Conservation (phyloP, 306 rosid genomes). For the Cicer judaicum region DNA sequence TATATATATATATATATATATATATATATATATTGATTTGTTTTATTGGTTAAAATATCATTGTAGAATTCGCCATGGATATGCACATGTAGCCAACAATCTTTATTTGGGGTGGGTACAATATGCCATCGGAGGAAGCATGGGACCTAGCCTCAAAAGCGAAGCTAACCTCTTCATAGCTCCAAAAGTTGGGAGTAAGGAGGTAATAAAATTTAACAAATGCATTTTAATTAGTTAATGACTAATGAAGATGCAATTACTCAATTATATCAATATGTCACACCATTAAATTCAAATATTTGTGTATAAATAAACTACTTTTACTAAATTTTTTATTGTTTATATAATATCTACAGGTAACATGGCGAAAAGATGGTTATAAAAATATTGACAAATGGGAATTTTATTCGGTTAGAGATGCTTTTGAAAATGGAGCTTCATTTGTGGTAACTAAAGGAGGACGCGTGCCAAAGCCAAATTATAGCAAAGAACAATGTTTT, state of each 20-base stretch:
- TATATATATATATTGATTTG: background rate
- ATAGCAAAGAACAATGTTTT: slow-evolving; percentile 35
- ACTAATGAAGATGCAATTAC: background rate
- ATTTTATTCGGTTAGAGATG: slow-evolving; percentile 51
- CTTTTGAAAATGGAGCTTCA: slow-evolving; percentile 54
- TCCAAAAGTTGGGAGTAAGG: slow-evolving; percentile 46
- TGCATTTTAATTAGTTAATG: background rate
- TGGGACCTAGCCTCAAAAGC: slow-evolving; percentile 54
- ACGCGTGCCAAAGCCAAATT: slow-evolving; percentile 39
- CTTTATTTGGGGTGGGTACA: slow-evolving; percentile 50
- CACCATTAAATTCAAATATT: background rate
- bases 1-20: too few relatives aligned
- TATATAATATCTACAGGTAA: slow-evolving; percentile 32
- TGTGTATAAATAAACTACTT: background rate
- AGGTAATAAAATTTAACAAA: slow-evolving; percentile 36
- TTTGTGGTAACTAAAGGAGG: slow-evolving; percentile 36
- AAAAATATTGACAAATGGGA: slow-evolving; percentile 34
- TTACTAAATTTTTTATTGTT: background rate
- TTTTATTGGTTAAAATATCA: background rate
- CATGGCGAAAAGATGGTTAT: slow-evolving; percentile 47
- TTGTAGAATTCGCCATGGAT: slow-evolving; percentile 47
- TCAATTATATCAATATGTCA: too few relatives aligned
- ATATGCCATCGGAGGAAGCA: slow-evolving; percentile 56
- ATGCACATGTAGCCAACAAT: slow-evolving; percentile 57
- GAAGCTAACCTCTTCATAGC: slow-evolving; percentile 58